phyloP scores from a whole-genome alignment of 257 asterid species.

The Solanum pennellii region DNA sequence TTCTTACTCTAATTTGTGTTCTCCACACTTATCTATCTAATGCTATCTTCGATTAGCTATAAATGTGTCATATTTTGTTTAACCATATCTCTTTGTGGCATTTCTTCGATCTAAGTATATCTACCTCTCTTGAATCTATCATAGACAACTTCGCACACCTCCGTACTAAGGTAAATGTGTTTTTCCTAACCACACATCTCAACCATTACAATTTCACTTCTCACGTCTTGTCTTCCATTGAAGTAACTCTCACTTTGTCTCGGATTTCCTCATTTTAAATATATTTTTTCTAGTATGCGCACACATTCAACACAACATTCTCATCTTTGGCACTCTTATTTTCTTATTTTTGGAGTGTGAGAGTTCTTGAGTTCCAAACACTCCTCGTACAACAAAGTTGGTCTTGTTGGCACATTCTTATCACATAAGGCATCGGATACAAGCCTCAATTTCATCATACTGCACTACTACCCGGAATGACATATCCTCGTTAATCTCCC shows the following conservation, averaged over 20 bases:
- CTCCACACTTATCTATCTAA: background rate
- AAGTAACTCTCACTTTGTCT: background rate
- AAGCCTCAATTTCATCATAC: background rate
- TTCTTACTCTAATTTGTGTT: no score
- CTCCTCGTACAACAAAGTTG: background rate
- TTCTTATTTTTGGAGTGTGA: background rate
- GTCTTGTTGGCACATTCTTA: background rate
- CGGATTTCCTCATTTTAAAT: rapidly evolving
- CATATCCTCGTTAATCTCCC: background rate
- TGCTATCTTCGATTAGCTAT: background rate
- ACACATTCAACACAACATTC: background rate
- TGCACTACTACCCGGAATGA: background rate
- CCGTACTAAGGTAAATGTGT: background rate
- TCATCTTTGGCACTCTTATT: background rate
- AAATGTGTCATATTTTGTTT: background rate
- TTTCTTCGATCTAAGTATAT: background rate
- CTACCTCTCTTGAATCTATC: background rate
- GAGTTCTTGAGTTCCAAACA: background rate
- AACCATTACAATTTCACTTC: background rate
- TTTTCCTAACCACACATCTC: background rate
- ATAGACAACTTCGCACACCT: background rate
- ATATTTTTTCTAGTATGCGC: background rate
- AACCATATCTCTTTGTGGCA: background rate
- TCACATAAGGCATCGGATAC: background rate
- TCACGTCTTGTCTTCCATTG: background rate